Percentiles rank a stretch among this genome's conserved stretches.
phyloP scores from a whole-genome alignment of 345 rosid species.

The Hibiscus mutabilis region DNA sequence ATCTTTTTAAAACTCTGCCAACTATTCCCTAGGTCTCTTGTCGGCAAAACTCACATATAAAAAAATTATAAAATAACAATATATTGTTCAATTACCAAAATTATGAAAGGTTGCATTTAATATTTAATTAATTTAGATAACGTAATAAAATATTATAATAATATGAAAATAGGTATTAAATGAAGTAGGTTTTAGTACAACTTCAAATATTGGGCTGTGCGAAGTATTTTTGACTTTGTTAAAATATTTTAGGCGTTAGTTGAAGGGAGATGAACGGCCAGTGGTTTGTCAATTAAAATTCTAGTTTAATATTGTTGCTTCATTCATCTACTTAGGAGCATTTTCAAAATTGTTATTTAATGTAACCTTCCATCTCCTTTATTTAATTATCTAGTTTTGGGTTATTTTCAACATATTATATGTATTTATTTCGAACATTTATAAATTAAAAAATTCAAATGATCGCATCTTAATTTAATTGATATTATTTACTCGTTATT shows the following conservation, averaged over 20 bases:
- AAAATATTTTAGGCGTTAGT: not conserved
- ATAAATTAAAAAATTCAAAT: no score
- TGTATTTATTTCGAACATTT: no score
- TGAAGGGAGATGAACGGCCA: not conserved
- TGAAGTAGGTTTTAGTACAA: conserved; percentile 5
- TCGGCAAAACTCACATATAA: no score
- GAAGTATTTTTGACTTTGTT: not conserved
- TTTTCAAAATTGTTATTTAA: not conserved
- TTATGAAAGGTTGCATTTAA: not conserved
- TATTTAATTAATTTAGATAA: not conserved
- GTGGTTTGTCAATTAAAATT: not conserved
- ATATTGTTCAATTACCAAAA: not conserved
- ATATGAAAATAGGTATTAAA: not conserved
- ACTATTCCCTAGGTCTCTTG: no score
- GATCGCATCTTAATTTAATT: no score
- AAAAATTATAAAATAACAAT: no score
- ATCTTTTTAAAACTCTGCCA: no score
- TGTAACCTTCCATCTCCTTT: not conserved
- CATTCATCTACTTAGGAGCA: not conserved
- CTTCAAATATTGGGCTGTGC: not conserved
- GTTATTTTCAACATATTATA: not conserved
- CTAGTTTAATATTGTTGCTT: not conserved
- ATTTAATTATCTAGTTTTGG: not conserved
- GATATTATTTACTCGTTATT: no score
- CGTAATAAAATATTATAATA: not conserved